phyloP scores from a whole-genome alignment of 139 green algal species.

The Closterium sp. region DNA sequence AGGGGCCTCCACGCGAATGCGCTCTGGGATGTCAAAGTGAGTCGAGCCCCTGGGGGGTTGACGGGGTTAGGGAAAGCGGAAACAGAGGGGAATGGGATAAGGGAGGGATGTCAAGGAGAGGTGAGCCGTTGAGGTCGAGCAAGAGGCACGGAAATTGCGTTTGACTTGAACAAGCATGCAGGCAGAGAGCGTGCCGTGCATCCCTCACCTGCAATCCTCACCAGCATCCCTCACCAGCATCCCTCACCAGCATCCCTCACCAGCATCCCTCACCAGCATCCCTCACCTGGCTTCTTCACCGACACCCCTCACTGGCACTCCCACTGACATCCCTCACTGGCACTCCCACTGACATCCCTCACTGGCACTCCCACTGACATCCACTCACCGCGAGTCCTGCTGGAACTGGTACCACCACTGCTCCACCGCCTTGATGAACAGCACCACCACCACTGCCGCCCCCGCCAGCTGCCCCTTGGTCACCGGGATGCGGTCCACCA shows the following conservation, averaged over 20 bases:
- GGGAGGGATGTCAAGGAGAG: neutral
- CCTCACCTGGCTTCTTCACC: too few relatives aligned
- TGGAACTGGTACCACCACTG: conserved; percentile 7
- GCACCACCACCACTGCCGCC: neutral
- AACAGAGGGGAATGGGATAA: neutral
- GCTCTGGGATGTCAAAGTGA: neutral
- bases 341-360: neutral
- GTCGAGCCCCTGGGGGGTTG: too few relatives aligned
- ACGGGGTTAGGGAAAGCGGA: too few relatives aligned
- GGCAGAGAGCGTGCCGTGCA: neutral
- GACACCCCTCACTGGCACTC: neutral
- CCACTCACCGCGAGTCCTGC: neutral
- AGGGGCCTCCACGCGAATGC: neutral
- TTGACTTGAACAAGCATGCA: neutral
- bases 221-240: neutral
- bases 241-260: neutral
- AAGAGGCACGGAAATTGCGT: neutral
- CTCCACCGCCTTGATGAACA: neutral
- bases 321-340: too few relatives aligned
- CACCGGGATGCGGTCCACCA: neutral
- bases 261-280: neutral
- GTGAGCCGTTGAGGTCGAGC: too few relatives aligned
- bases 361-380: neutral
- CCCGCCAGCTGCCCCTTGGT: neutral
- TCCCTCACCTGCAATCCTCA: neutral